Evolutionary conservation across 75 land plant genomes (phyloP), one percentile per base, ranked within the genome.

Genomic region (Isoetes taiwanensis): DNA sequence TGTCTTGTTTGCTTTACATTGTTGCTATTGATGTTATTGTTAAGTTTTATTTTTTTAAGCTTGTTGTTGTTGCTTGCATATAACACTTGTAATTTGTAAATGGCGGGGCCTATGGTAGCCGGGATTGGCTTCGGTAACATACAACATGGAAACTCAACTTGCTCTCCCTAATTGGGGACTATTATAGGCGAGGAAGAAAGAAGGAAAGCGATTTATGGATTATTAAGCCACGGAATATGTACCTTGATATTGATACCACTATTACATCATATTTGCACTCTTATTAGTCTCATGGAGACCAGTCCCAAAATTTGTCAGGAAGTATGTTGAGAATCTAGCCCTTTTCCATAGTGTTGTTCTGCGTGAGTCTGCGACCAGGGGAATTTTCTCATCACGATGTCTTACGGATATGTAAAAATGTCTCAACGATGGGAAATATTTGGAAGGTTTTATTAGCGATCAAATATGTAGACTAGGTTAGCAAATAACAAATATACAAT

Each of bases 221-320:
- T 41, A 64, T 86, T 52, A 91, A 91, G 59, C 97, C 97, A 35
- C 86, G 97, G 97, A 91, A 91, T 52, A 86, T 91, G 97, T 93
- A 93, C 24, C 72, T 93, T 32, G 86, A 93, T 14, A 91, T 91
- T 68, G 97, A 91, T 63, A 91, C 97, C 24, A 75, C 97, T 33
- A 76, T 91, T 9, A 83, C 87, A 54, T 72, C 62, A 34, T 64
- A 74, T 66, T 59, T 91, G 53, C 75, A 79, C 87, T 29, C 72
- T 91, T 23, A 77, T 87, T 33, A 64, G 97, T 26, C 78, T 80
- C 26, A 80, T 85, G 75, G 97, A 91, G 61, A 91, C 97, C 52
- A 94, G 97, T 39, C 97, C 97, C 3, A 91, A 91, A 59, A 91
- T 91, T 52, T 84, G 97, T 60, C 97, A 91, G 57, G 60, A 91